Conservation (phyloP, 2,329 filamentous ascomycete genomes). For the Sclerotinia minor region DNA sequence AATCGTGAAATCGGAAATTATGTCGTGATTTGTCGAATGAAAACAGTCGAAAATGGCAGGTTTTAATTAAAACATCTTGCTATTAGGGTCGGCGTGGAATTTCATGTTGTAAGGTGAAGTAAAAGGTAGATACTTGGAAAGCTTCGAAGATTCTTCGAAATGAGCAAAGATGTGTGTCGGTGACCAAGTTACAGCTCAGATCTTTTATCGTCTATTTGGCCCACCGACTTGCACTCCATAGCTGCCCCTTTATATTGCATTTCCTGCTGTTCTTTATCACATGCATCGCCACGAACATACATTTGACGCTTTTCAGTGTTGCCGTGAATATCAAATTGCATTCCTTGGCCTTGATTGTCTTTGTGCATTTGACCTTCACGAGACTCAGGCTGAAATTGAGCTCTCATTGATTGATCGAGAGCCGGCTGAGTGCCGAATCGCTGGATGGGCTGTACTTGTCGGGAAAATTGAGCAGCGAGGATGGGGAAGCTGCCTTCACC, state of each 20-base stretch:
- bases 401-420: constrained; percentile 8
- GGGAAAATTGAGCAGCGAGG: constrained; percentile 2
- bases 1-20: neutral
- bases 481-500: constrained; percentile 33
- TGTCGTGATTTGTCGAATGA: neutral
- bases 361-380: neutral
- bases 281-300: neutral
- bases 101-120: neutral
- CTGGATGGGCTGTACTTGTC: neutral
- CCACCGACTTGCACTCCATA: neutral
- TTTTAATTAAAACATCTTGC: neutral
- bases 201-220: neutral
- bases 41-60: neutral
- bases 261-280: constrained; percentile 12
- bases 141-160: neutral
- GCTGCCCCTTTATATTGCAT: constrained; percentile 20
- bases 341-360: constrained; percentile 4
- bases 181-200: constrained; percentile 1
- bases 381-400: constrained; percentile 6
- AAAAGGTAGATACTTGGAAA: neutral
- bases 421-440: neutral
- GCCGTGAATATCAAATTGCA: neutral
- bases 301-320: constrained; percentile 12
- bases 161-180: neutral
- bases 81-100: neutral